These are phyloP conservation scores for Saccharomycopsis javanensis DNA, from an alignment of 805 yeast species.

Conservation along the genomic window DNA sequence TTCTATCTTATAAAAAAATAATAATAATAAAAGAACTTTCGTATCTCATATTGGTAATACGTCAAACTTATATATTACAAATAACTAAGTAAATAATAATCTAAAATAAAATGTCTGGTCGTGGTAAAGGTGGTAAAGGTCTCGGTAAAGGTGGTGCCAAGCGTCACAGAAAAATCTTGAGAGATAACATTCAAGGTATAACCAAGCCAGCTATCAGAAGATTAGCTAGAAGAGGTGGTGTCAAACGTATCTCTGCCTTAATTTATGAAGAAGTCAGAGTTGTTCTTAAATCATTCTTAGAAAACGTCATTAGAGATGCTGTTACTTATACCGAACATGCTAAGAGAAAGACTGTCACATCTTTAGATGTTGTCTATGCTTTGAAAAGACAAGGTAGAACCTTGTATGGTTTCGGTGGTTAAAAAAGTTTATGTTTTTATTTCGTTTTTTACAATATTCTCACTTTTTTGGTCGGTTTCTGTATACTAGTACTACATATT, in stretches of 20 bases:
- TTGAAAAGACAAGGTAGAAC: slow-evolving; percentile 99
- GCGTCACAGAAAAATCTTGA: slow-evolving; percentile 98
- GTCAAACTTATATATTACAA: no score
- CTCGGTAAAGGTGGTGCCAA: slow-evolving; percentile 99
- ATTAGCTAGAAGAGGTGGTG: slow-evolving; percentile 99
- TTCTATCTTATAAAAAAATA: no score
- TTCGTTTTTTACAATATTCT: neutral
- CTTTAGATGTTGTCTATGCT: slow-evolving; percentile 97
- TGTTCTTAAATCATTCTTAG: slow-evolving; percentile 91
- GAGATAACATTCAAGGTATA: slow-evolving; percentile 99
- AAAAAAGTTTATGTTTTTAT: slow-evolving; percentile 26
- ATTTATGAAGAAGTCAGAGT: slow-evolving; percentile 99
- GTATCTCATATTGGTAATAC: no score
- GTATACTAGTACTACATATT: neutral
- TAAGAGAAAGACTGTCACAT: slow-evolving; percentile 99
- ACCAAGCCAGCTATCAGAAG: slow-evolving; percentile 99
- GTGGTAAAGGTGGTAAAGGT: slow-evolving; percentile 99
- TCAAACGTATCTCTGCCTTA: slow-evolving; percentile 97
- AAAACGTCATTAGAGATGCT: slow-evolving; percentile 97
- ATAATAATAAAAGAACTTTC: no score
- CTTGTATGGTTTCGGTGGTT: slow-evolving; percentile 99
- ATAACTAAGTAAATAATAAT: neutral
- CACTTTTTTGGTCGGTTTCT: neutral
- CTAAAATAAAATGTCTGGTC: slow-evolving; percentile 70
- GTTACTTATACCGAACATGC: slow-evolving; percentile 99